Percentiles rank a stretch among this genome's conserved stretches.
Evolutionary conservation across 257 asterid species (phyloP).

Genomic region (Henckelia pumila): DNA sequence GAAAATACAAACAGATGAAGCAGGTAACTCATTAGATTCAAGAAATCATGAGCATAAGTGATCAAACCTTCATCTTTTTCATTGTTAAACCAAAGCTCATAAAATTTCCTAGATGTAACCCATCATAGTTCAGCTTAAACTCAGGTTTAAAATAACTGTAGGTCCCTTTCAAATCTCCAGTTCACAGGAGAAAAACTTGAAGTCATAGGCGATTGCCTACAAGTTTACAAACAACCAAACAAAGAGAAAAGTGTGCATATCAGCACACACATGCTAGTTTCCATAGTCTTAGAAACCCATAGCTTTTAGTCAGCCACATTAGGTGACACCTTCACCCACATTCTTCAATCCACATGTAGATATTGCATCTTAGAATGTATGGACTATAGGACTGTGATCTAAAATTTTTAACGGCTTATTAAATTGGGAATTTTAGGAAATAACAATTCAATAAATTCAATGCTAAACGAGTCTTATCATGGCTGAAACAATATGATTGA

Average conservation of each 20-base stretch:
- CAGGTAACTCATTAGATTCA: constrained; percentile 8
- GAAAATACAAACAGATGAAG: constrained; percentile 5
- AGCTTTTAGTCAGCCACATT: not conserved
- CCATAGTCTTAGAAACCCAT: not conserved
- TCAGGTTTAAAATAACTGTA: not conserved
- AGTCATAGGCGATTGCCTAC: not conserved
- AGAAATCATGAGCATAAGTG: not conserved
- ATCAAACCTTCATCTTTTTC: not conserved
- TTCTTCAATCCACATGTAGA: not conserved
- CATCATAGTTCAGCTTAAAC: not conserved
- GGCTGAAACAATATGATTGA: not conserved
- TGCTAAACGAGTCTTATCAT: not conserved
- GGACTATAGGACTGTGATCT: not conserved
- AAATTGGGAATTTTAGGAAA: not conserved
- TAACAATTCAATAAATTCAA: not conserved
- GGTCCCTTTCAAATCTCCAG: not conserved
- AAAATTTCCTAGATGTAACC: not conserved
- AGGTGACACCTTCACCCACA: not conserved
- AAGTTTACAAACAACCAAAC: not conserved
- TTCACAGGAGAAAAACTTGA: not conserved
- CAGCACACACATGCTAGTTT: not conserved
- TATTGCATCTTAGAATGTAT: not conserved
- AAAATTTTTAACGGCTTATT: too few species aligned
- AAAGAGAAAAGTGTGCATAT: not conserved
- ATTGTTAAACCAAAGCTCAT: not conserved